Evolutionary conservation across 1,139 yeast genomes (phyloP).

Genomic region (Candida smagusa): DNA sequence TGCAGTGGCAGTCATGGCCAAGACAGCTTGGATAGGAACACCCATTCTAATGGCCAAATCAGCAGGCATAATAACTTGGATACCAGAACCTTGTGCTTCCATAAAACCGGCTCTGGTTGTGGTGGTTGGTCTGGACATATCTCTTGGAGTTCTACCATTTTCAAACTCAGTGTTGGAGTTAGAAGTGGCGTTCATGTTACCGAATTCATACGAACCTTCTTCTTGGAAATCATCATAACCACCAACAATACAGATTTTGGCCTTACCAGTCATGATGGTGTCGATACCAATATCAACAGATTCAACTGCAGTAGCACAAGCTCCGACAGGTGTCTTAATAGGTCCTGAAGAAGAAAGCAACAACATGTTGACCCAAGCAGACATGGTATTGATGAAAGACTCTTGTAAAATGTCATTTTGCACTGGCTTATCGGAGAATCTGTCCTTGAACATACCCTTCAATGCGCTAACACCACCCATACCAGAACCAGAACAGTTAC

Average conservation of each 20-base stretch:
- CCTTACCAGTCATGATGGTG: slow-evolving; percentile 87
- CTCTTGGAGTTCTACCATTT: slow-evolving; percentile 96
- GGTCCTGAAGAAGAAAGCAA: slow-evolving; percentile 98
- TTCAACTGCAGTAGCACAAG: slow-evolving; percentile 98
- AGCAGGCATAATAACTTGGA: slow-evolving; percentile 94
- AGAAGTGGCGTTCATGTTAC: slow-evolving; percentile 98
- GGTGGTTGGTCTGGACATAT: slow-evolving; percentile 98
- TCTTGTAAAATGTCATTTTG: slow-evolving; percentile 97
- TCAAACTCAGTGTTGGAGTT: slow-evolving; percentile 82
- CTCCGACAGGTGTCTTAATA: slow-evolving; percentile 98
- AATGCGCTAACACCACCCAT: slow-evolving; percentile 98
- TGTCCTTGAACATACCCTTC: slow-evolving; percentile 96
- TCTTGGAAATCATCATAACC: slow-evolving; percentile 99
- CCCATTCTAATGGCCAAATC: slow-evolving; percentile 95
- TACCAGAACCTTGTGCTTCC: slow-evolving; percentile 99
- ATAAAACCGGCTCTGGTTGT: slow-evolving; percentile 95
- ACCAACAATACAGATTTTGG: slow-evolving; percentile 94
- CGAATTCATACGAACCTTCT: slow-evolving; percentile 97
- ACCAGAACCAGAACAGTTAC: slow-evolving; percentile 99
- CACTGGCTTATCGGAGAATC: slow-evolving; percentile 87
- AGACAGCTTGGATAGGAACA: slow-evolving; percentile 95
- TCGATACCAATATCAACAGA: slow-evolving; percentile 96
- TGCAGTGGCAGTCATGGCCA: slow-evolving; percentile 94
- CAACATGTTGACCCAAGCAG: slow-evolving; percentile 99
- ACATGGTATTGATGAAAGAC: slow-evolving; percentile 97